phyloP scores from a whole-genome alignment of 2,329 filamentous ascomycete species.

The Alternaria hordeiaustralica region DNA sequence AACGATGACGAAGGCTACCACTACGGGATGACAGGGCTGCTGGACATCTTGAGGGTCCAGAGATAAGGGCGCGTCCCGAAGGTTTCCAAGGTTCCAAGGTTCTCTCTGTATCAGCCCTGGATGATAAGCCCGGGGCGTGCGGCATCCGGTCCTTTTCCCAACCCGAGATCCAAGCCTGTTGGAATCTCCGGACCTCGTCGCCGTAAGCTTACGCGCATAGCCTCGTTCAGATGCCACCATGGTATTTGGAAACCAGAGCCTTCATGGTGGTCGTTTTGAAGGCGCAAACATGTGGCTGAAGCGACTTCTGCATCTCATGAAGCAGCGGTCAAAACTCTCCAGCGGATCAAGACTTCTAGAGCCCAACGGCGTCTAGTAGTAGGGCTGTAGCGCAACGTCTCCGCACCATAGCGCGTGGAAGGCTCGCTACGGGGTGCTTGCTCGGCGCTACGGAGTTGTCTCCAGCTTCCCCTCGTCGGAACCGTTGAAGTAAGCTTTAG shows the following conservation, averaged over 20 bases:
- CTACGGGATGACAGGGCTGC: neutral
- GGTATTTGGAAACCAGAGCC: neutral
- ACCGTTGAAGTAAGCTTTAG: neutral
- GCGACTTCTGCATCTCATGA: neutral
- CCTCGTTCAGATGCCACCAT: neutral
- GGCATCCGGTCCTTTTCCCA: neutral
- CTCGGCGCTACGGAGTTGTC: neutral
- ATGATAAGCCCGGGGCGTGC: neutral
- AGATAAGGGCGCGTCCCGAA: neutral
- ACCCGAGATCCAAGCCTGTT: neutral
- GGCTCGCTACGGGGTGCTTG: neutral
- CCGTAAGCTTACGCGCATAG: neutral
- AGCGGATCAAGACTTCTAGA: neutral
- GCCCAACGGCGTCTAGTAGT: neutral
- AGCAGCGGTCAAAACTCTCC: conserved; percentile 3
- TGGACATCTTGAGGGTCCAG: neutral
- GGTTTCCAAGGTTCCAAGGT: neutral
- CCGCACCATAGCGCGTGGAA: neutral
- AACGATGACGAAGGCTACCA: neutral
- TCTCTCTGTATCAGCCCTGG: neutral
- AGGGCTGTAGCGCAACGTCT: neutral
- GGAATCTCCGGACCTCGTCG: neutral
- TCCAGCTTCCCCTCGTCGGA: neutral
- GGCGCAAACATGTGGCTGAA: neutral
- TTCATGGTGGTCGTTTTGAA: neutral